Conservation (phyloP, 345 rosid genomes). For the Lumnitzera littorea region DNA sequence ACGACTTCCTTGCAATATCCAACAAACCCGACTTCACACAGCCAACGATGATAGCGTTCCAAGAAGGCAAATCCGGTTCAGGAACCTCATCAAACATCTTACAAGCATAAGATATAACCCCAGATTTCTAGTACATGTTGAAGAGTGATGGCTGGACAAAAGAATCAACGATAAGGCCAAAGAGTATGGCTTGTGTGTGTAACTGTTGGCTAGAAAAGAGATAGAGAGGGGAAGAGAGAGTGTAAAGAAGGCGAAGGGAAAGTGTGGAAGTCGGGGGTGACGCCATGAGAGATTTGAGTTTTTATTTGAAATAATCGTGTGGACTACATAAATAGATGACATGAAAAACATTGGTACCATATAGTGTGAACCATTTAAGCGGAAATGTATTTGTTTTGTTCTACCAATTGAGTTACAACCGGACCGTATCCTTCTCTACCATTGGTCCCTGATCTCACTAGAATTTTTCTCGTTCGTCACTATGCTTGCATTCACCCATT, state of each 20-base stretch:
- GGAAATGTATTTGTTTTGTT: too few relatives aligned
- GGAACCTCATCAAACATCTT: constrained; percentile 32
- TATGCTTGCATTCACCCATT: too few relatives aligned
- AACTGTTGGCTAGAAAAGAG: constrained; percentile 15
- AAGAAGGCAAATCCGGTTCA: constrained; percentile 35
- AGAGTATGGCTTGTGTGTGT: constrained; percentile 18
- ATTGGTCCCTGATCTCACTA: too few relatives aligned
- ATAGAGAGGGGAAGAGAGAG: constrained; percentile 18
- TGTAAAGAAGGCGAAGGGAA: constrained; percentile 37
- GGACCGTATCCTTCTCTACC: too few relatives aligned
- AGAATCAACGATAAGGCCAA: constrained; percentile 18
- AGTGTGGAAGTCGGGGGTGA: constrained; percentile 37
- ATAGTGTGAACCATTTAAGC: too few relatives aligned
- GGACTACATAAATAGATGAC: too few relatives aligned
- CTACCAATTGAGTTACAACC: too few relatives aligned
- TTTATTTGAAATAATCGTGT: too few relatives aligned
- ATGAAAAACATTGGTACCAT: too few relatives aligned
- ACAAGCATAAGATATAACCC: constrained; percentile 19
- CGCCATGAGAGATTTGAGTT: constrained; percentile 13
- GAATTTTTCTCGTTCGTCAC: too few relatives aligned
- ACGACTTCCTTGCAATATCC: constrained; percentile 31
- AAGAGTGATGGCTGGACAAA: constrained; percentile 31
- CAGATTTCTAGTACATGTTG: constrained; percentile 39
- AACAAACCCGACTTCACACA: constrained; percentile 26
- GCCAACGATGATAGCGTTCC: constrained; percentile 42